Conservation (phyloP, 495 filamentous ascomycete species). For the Aspergillus ellipticus region DNA sequence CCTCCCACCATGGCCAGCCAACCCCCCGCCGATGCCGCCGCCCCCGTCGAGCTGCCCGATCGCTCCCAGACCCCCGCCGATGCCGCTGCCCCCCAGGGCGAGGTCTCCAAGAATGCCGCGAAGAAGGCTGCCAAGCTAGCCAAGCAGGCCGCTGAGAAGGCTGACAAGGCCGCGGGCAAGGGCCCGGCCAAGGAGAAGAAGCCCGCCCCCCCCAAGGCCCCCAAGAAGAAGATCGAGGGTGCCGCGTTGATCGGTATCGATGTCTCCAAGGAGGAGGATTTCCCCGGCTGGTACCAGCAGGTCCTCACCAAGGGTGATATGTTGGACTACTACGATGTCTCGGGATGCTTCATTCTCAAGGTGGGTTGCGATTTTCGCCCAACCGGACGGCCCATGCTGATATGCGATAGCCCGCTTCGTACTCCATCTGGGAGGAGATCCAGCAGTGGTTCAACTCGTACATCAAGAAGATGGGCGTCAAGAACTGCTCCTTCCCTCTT, state of each 20-base stretch:
- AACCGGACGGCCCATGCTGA: constrained; percentile 10
- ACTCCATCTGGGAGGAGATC: constrained; percentile 90
- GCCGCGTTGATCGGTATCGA: constrained; percentile 81
- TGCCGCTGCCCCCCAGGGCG: constrained; percentile 34
- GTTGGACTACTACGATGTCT: constrained; percentile 92
- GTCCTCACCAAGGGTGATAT: constrained; percentile 92
- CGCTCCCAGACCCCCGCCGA: constrained; percentile 42
- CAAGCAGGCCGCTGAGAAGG: constrained; percentile 62
- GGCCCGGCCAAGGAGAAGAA: constrained; percentile 43
- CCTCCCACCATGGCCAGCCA: constrained; percentile 37
- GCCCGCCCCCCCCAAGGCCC: constrained; percentile 26
- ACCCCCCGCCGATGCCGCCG: constrained; percentile 27
- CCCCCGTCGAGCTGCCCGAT: constrained; percentile 33
- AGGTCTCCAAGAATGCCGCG: constrained; percentile 63
- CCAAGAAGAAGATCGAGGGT: constrained; percentile 54
- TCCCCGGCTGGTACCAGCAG: constrained; percentile 93
- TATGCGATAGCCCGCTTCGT: constrained; percentile 59
- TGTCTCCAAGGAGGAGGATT: constrained; percentile 77
- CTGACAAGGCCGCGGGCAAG: constrained; percentile 46
- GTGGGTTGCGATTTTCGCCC: constrained; percentile 26
- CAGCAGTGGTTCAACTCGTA: constrained; percentile 80
- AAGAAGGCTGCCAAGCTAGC: constrained; percentile 69
- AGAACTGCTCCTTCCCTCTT: constrained; percentile 93
- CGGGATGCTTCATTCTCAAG: constrained; percentile 92
- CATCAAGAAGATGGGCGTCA: constrained; percentile 86